phyloP scores from a whole-genome alignment of 169 alveolate genomes.

The Ophryocystis elektroscirrha region DNA sequence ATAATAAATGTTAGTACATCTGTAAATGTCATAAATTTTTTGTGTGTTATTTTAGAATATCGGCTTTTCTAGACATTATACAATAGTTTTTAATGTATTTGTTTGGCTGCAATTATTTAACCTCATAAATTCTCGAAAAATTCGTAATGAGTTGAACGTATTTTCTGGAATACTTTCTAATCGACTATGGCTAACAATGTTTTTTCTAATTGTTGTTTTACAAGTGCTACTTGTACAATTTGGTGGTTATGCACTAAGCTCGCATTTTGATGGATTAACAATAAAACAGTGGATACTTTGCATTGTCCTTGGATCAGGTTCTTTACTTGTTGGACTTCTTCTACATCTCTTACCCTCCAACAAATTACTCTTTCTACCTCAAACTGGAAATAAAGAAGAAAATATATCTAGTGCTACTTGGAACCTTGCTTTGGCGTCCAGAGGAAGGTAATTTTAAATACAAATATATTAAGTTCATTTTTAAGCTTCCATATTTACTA shows the following conservation, averaged over 20 bases:
- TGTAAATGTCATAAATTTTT: too few relatives aligned
- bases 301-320: conserved; percentile 6
- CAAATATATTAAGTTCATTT: too few relatives aligned
- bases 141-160: conserved; percentile 39
- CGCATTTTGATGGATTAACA: conserved; percentile 17
- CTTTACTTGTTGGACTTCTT: conserved; percentile 2
- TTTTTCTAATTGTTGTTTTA: background rate
- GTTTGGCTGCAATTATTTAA: conserved; percentile 56
- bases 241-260: conserved; percentile 19
- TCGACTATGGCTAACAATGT: conserved; percentile 3
- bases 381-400: conserved; percentile 11
- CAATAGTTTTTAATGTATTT: conserved; percentile 60
- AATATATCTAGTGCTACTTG: conserved; percentile 2
- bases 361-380: conserved; percentile 1
- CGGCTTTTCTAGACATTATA: conserved; percentile 52
- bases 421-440: conserved; percentile 12
- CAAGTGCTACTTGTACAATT: conserved; percentile 17
- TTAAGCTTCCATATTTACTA: too few relatives aligned
- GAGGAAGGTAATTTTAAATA: too few relatives aligned
- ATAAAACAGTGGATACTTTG: conserved; percentile 12
- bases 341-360: conserved; percentile 5
- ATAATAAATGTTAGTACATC: too few relatives aligned
- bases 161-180: conserved; percentile 33
- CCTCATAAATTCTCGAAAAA: conserved; percentile 53
- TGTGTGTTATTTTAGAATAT: too few relatives aligned